A percentile compares a stretch with the other conserved stretches of the same genome.
Conservation (phyloP, 2,329 filamentous ascomycete species). For the Trichoderma brevicompactum region DNA sequence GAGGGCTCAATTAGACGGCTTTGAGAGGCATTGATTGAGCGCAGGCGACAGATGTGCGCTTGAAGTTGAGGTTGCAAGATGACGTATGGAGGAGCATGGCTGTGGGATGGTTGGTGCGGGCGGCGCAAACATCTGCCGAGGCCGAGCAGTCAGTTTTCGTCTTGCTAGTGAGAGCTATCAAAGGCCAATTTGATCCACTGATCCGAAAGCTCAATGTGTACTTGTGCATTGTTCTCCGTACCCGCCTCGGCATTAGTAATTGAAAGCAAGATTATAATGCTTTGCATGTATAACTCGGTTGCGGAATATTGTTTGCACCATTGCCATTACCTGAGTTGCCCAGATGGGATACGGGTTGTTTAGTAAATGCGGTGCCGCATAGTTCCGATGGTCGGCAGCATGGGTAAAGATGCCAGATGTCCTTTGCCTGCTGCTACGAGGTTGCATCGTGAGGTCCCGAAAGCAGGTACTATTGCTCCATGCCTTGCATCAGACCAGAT, state of each 20-base stretch:
- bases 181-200: neutral
- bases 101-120: constrained; percentile 16
- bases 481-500: too few relatives aligned
- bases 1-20: constrained; percentile 17
- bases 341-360: neutral
- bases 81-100: constrained; percentile 19
- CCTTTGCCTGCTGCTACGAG: neutral
- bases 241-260: neutral
- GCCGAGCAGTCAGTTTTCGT: neutral
- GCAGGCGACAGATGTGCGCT: constrained; percentile 10
- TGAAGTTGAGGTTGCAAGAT: constrained; percentile 1
- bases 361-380: neutral
- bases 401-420: constrained; percentile 24
- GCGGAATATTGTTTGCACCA: neutral
- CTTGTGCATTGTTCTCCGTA: neutral
- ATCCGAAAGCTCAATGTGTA: neutral
- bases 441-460: neutral
- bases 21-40: constrained; percentile 20
- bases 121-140: constrained; percentile 27
- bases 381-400: constrained; percentile 21
- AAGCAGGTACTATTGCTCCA: too few relatives aligned
- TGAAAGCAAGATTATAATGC: neutral
- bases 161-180: too few relatives aligned
- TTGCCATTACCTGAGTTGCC: neutral
- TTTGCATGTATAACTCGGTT: neutral